Percentiles rank a stretch among this genome's conserved stretches.
Conservation (phyloP, 176 grass and related monocot species). For the Canna indica region DNA sequence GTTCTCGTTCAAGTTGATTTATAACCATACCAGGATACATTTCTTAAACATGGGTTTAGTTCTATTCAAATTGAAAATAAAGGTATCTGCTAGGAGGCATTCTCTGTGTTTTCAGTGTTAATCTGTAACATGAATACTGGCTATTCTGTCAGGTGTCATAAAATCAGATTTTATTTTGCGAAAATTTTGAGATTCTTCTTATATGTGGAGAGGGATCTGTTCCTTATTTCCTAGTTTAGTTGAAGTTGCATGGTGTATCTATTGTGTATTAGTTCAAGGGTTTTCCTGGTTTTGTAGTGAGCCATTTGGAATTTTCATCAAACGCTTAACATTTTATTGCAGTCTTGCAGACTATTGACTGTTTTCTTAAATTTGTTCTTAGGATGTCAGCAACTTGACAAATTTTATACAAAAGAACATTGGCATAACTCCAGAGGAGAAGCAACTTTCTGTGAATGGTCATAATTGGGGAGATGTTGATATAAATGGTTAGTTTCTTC, state of each 20-base stretch:
- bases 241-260: not conserved
- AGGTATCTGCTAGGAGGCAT: too few species aligned
- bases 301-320: not conserved
- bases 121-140: too few species aligned
- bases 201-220: too few species aligned
- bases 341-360: conserved; percentile 2
- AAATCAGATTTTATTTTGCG: too few species aligned
- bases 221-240: too few species aligned
- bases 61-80: too few species aligned
- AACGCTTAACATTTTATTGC: not conserved
- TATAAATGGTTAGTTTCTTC: conserved; percentile 55
- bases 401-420: conserved; percentile 73
- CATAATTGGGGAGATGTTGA: conserved; percentile 81
- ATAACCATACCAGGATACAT: too few species aligned
- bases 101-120: too few species aligned
- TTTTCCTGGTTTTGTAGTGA: not conserved
- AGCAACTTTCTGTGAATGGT: conserved; percentile 71
- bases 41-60: too few species aligned
- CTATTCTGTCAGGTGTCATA: too few species aligned
- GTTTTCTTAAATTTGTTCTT: conserved; percentile 14
- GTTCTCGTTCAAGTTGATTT: too few species aligned
- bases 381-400: conserved; percentile 76
- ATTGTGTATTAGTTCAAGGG: not conserved
- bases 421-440: conserved; percentile 63
- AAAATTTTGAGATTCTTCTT: too few species aligned